phyloP scores from a whole-genome alignment of 345 rosid species.

The Eucalyptus erythrocorys region DNA sequence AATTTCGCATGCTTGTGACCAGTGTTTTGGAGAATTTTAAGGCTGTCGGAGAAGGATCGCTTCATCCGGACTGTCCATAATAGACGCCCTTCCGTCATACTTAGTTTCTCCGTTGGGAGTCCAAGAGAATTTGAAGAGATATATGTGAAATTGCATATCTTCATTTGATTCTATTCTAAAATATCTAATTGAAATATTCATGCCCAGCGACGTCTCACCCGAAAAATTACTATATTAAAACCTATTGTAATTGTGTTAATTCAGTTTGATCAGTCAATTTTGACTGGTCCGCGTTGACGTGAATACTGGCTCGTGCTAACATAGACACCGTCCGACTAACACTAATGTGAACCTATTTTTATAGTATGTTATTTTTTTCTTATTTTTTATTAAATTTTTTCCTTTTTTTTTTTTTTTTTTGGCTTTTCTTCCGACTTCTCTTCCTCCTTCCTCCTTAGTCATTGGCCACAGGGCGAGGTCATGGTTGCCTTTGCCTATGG shows the following conservation, averaged over 20 bases:
- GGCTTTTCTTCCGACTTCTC: too few species aligned
- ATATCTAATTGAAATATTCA: neutral
- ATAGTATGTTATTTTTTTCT: too few species aligned
- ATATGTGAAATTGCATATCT: too few species aligned
- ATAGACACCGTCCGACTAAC: rapidly evolving
- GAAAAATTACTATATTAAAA: neutral
- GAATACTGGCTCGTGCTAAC: too few species aligned
- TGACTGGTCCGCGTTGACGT: rapidly evolving
- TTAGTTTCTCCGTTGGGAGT: neutral
- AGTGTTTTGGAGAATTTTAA: neutral
- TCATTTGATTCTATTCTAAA: neutral
- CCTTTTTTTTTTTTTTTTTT: rapidly evolving
- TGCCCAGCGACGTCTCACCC: neutral
- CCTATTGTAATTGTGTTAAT: rapidly evolving
- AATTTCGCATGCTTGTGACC: too few species aligned
- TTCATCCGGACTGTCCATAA: neutral
- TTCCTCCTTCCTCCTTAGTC: too few species aligned
- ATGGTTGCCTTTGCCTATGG: too few species aligned
- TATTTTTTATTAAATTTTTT: too few species aligned
- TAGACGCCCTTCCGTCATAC: neutral
- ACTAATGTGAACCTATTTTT: rapidly evolving
- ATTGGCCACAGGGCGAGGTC: rapidly evolving
- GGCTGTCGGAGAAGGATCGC: neutral
- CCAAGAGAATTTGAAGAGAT: neutral
- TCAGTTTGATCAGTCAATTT: rapidly evolving